Base-by-base conservation (phyloP, 768 basidiomycete genomes). In the Boletus subparvulus region DNA sequence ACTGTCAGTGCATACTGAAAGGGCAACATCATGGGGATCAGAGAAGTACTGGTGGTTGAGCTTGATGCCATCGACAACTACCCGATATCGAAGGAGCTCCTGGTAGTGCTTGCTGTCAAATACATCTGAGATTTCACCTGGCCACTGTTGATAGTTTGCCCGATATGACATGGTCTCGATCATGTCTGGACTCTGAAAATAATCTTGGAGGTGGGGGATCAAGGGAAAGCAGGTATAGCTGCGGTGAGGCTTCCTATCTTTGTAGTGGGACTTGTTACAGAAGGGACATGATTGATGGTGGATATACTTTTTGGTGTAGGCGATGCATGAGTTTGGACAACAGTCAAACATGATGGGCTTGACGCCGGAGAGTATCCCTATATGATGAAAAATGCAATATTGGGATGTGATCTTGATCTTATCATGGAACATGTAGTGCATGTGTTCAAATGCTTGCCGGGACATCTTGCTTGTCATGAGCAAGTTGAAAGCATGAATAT, bases 1-100 rank as follows among this genome's bases (percentile, higher is more conserved):
- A 0, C 81, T 75, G 64, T 83, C 79, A 0, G 72, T 71, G 4
- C 73, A 75, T 1, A 81, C 52, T 0, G 71, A 74, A 8, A 83
- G 67, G 1, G 79, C 78, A 21, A 83, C 64, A 50, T 83, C 79
- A 7, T 65, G 67, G 1, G 39, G 41, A 19, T 73, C 70, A 0
- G 65, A 64, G 52, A 84, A 83, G 60, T 70, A 77, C 0, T 52
- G 56, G 56, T 75, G 62, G 2, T 51, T 47, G 0, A 65, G 61
- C 13, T 41, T 43, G 1, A 67, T 44, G 1, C 67, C 70, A 43
- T 73, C 61, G 24, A 77, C 54, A 4, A 52, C 37, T 28, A 79
- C 74, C 7, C 58, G 30, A 30, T 60, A 47, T 1, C 43, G 9
- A 3, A 57, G 51, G 77, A 67, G 0, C 40, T 12, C 6, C 26